A percentile compares a stretch with the other conserved stretches of the same genome.
phyloP scores from a whole-genome alignment of 139 green algal species.

The Yamagishiella unicocca region DNA sequence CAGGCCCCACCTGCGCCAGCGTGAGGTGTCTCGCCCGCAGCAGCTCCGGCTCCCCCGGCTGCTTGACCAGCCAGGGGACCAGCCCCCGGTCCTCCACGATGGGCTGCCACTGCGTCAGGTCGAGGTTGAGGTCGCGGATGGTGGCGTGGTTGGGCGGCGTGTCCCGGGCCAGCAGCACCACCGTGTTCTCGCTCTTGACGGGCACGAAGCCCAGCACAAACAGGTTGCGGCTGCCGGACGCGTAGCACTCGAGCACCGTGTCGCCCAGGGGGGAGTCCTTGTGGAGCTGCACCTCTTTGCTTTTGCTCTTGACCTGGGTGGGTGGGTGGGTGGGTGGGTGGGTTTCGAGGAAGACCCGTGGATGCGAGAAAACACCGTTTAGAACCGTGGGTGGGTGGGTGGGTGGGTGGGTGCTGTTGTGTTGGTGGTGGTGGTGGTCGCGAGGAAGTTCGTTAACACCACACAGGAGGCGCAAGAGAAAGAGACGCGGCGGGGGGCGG shows the following conservation, averaged over 20 bases:
- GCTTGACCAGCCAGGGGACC: constrained; percentile 93
- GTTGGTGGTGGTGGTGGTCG: too few relatives aligned
- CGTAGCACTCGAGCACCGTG: constrained; percentile 97
- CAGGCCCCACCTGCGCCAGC: constrained; percentile 74
- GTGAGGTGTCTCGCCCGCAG: constrained; percentile 82
- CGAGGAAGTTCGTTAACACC: too few relatives aligned
- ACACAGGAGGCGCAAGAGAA: neutral
- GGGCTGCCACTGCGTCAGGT: constrained; percentile 90
- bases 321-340: neutral
- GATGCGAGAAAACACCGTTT: too few relatives aligned
- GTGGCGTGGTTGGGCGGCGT: constrained; percentile 74
- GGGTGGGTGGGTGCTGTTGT: too few relatives aligned
- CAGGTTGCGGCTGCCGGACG: constrained; percentile 90
- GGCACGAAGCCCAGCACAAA: constrained; percentile 98
- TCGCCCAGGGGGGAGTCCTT: constrained; percentile 93
- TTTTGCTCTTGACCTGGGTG: constrained; percentile 51
- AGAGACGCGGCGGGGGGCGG: neutral
- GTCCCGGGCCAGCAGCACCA: constrained; percentile 95
- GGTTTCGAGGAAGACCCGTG: too few relatives aligned
- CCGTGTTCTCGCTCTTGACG: constrained; percentile 85
- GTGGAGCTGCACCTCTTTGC: constrained; percentile 91
- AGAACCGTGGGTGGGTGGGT: too few relatives aligned
- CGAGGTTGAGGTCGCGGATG: constrained; percentile 76
- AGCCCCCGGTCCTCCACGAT: constrained; percentile 82
- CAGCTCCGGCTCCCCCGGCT: constrained; percentile 81